Percentiles rank a stretch among this genome's conserved stretches.
phyloP scores from a whole-genome alignment of 345 rosid species.

The Citrus sp. region DNA sequence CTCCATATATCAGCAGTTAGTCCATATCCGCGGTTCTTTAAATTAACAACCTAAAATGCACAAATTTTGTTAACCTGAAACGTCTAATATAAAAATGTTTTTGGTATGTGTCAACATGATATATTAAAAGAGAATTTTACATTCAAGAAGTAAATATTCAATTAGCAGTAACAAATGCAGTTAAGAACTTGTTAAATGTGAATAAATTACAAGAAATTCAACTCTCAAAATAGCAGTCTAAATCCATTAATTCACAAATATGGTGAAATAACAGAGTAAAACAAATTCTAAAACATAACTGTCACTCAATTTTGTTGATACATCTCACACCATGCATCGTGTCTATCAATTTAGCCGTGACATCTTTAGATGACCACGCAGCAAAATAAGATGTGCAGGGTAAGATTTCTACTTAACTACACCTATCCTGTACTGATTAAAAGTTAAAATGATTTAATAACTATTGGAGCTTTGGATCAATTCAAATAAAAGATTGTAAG shows the following conservation, averaged over 20 bases:
- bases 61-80: constrained; percentile 1
- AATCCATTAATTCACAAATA: background rate
- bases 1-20: constrained; percentile 87
- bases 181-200: background rate
- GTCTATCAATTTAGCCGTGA: background rate
- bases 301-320: background rate
- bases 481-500: background rate
- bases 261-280: background rate
- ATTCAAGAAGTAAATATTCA: background rate
- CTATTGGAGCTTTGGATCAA: background rate
- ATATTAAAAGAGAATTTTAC: background rate
- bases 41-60: constrained; percentile 57
- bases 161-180: background rate
- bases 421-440: background rate
- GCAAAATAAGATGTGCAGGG: background rate
- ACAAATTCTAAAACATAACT: background rate
- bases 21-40: constrained; percentile 56
- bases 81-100: background rate
- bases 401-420: background rate
- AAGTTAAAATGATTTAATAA: background rate
- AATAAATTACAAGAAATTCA: background rate
- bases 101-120: too few relatives aligned
- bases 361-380: background rate
- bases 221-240: background rate
- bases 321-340: background rate